Evolutionary conservation across 2,329 filamentous ascomycete species (phyloP).

Genomic region (Ascochyta rabiei): DNA sequence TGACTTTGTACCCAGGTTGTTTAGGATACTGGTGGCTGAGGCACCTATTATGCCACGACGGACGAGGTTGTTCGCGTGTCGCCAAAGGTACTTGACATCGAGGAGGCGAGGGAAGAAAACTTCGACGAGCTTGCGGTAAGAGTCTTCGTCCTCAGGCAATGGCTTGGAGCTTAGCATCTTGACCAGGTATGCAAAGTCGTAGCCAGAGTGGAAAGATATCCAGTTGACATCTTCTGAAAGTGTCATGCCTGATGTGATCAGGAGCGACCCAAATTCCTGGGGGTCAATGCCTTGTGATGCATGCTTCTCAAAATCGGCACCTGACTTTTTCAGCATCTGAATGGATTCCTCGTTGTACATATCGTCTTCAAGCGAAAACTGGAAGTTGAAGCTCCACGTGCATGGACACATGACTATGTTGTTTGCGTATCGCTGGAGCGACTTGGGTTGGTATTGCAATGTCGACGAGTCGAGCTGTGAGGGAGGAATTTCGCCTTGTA

Average conservation of each 20-base stretch:
- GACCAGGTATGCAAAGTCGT: slow-evolving; percentile 96
- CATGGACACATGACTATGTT: slow-evolving; percentile 73
- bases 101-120: slow-evolving; percentile 93
- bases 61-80: slow-evolving; percentile 74
- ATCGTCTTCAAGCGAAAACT: slow-evolving; percentile 90
- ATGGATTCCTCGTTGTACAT: slow-evolving; percentile 98
- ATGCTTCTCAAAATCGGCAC: slow-evolving; percentile 87
- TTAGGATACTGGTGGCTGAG: slow-evolving; percentile 72
- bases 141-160: slow-evolving; percentile 84
- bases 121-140: slow-evolving; percentile 87
- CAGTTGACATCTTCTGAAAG: slow-evolving; percentile 88
- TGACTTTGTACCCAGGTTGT: slow-evolving; percentile 86
- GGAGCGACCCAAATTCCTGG: slow-evolving; percentile 81
- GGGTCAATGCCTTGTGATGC: slow-evolving; percentile 91
- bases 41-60: slow-evolving; percentile 53
- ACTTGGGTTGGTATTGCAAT: slow-evolving; percentile 51
- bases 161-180: slow-evolving; percentile 86
- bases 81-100: slow-evolving; percentile 97
- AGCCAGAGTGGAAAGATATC: slow-evolving; percentile 97
- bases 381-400: slow-evolving; percentile 99
- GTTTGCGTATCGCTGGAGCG: slow-evolving; percentile 57
- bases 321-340: slow-evolving; percentile 84
- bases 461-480: slow-evolving; percentile 62
- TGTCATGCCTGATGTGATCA: slow-evolving; percentile 91
- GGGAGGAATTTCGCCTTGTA: slow-evolving; percentile 85